Percentiles rank a stretch among this genome's conserved stretches.
These are phyloP conservation scores for Vigna angularis DNA, from an alignment of 306 rosid species.

Conservation along the genomic window DNA sequence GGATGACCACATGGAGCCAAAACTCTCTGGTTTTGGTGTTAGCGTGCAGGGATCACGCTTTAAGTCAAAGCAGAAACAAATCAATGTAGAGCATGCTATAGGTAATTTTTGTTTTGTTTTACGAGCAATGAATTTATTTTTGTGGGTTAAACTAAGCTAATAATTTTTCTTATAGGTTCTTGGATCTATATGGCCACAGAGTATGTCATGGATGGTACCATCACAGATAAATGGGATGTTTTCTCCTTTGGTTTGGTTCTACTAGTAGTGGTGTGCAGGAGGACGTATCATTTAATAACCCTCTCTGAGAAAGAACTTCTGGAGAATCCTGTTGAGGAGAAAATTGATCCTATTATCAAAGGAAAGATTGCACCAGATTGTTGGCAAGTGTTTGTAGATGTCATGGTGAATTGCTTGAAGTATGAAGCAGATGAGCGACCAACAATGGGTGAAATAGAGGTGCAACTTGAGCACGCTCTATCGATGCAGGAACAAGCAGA, in stretches of 20 bases:
- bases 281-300: too few relatives aligned
- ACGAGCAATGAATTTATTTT: neutral
- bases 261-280: neutral
- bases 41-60: neutral
- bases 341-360: conserved; percentile 27
- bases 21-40: conserved; percentile 7
- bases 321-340: neutral
- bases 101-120: too few relatives aligned
- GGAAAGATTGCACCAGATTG: conserved; percentile 35
- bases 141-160: neutral
- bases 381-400: conserved; percentile 21
- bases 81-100: neutral
- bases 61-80: conserved; percentile 1
- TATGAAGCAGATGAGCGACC: neutral
- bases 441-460: conserved; percentile 44
- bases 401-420: conserved; percentile 33
- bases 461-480: conserved; percentile 37
- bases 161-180: conserved; percentile 1
- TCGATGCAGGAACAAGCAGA: conserved; percentile 37
- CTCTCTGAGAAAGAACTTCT: too few relatives aligned
- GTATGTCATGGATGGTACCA: too few relatives aligned
- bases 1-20: conserved; percentile 34
- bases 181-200: too few relatives aligned
- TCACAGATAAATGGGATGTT: conserved; percentile 26
- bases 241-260: conserved; percentile 41